phyloP scores from a whole-genome alignment of 768 basidiomycete genomes.

The Auriscalpium microsporum region DNA sequence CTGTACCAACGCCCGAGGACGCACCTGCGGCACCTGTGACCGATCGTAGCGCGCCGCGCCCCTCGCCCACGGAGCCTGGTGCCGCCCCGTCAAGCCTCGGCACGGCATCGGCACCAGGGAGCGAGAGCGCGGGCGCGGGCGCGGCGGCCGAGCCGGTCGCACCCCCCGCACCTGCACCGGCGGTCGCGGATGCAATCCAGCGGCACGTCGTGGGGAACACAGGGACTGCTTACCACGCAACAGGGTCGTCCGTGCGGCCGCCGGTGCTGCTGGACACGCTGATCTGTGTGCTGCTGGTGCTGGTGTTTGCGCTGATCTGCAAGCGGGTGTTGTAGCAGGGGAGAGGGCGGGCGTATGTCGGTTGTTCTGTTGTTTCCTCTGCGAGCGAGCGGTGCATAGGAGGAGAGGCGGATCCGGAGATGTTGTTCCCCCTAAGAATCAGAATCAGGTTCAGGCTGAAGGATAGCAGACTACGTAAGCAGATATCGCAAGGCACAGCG shows the following conservation, averaged over 20 bases:
- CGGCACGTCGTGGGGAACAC: not conserved
- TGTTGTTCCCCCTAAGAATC: too few relatives aligned
- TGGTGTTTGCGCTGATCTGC: constrained; percentile 61
- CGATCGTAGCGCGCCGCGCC: too few relatives aligned
- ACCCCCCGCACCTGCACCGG: not conserved
- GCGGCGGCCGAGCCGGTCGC: not conserved
- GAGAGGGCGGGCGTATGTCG: not conserved
- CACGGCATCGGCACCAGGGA: too few relatives aligned
- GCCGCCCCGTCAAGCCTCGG: too few relatives aligned
- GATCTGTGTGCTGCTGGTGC: constrained; percentile 62
- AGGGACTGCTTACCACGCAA: not conserved
- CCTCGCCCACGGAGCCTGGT: too few relatives aligned
- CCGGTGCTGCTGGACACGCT: constrained; percentile 65
- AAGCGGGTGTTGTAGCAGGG: constrained; percentile 38
- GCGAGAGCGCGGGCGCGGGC: too few relatives aligned
- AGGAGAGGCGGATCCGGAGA: too few relatives aligned
- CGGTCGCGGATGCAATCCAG: not conserved
- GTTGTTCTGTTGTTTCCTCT: not conserved
- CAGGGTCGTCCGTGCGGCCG: constrained; percentile 25
- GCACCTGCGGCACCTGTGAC: too few relatives aligned
- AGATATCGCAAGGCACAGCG: too few relatives aligned
- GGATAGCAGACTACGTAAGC: too few relatives aligned
- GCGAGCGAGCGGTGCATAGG: not conserved
- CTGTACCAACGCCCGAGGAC: too few relatives aligned
- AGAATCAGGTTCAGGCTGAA: too few relatives aligned